Evolutionary conservation across 805 yeast genomes (phyloP).

Genomic region (Alloascoidea africana): DNA sequence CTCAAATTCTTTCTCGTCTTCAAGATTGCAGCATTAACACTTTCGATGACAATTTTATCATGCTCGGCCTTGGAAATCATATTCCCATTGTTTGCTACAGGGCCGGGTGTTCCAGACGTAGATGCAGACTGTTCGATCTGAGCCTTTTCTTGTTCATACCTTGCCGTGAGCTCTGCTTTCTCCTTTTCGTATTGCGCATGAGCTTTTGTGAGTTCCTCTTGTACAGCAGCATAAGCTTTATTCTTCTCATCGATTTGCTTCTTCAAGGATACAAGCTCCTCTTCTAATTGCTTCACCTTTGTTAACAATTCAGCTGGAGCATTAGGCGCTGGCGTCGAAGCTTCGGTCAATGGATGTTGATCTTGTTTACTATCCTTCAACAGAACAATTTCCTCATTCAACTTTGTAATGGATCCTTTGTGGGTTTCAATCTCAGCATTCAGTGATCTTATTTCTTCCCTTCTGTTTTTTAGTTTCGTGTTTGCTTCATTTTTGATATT

Average conservation of each 20-base stretch:
- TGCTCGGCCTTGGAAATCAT: not conserved
- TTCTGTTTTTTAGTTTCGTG: slow-evolving; percentile 11
- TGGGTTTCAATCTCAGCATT: slow-evolving; percentile 12
- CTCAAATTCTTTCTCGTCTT: not conserved
- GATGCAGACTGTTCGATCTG: slow-evolving; percentile 3
- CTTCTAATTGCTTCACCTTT: slow-evolving; percentile 7
- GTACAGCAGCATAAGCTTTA: slow-evolving; percentile 4
- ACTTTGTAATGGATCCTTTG: too few species aligned
- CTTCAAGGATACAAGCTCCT: slow-evolving; percentile 8
- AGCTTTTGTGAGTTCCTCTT: slow-evolving; percentile 7
- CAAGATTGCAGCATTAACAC: not conserved
- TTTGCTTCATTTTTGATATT: slow-evolving; percentile 12
- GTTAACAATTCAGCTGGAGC: slow-evolving; percentile 11
- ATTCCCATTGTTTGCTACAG: not conserved
- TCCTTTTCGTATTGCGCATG: slow-evolving; percentile 9
- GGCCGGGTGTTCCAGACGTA: not conserved
- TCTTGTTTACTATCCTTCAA: slow-evolving; percentile 9
- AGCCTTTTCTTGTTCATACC: slow-evolving; percentile 9
- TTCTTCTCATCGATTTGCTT: slow-evolving; percentile 5
- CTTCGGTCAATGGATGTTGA: slow-evolving; percentile 11
- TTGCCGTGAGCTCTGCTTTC: slow-evolving; percentile 9
- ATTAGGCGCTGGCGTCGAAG: slow-evolving; percentile 9
- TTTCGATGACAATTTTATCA: not conserved
- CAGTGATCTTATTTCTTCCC: slow-evolving; percentile 8
- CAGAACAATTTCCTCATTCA: slow-evolving; percentile 11